A percentile compares a stretch with the other conserved stretches of the same genome.
phyloP scores from a whole-genome alignment of 768 basidiomycete genomes.

The Paxillus ammoniavirescens region DNA sequence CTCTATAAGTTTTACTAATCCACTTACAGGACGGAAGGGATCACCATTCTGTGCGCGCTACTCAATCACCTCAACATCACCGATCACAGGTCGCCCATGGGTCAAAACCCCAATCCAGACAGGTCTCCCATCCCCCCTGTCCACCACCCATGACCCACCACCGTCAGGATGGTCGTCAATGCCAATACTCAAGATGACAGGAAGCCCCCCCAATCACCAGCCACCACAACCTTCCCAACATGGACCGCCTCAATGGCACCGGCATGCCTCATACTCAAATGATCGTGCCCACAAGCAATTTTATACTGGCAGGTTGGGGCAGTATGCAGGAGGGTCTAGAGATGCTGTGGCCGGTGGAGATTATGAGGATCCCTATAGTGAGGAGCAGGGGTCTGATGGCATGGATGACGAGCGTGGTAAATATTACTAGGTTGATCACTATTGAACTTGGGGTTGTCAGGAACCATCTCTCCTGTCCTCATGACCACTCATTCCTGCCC shows the following conservation, averaged over 20 bases:
- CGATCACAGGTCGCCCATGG: background rate
- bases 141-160: background rate
- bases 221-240: background rate
- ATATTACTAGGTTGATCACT: background rate
- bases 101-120: background rate
- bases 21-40: background rate
- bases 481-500: no score
- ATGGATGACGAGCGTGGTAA: background rate
- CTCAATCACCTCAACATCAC: background rate
- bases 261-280: background rate
- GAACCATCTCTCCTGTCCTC: no score
- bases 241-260: background rate
- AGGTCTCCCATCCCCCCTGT: background rate
- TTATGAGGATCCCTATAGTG: background rate
- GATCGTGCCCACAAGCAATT: background rate
- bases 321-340: background rate
- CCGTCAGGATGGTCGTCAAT: background rate
- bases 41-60: background rate
- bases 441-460: background rate
- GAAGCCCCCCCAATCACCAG: background rate
- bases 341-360: background rate
- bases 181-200: no score
- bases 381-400: background rate
- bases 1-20: background rate
- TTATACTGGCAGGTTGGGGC: background rate